These are phyloP conservation scores for Salvia sclarea DNA, from an alignment of 305 asterid genomes.

Conservation along the genomic window DNA sequence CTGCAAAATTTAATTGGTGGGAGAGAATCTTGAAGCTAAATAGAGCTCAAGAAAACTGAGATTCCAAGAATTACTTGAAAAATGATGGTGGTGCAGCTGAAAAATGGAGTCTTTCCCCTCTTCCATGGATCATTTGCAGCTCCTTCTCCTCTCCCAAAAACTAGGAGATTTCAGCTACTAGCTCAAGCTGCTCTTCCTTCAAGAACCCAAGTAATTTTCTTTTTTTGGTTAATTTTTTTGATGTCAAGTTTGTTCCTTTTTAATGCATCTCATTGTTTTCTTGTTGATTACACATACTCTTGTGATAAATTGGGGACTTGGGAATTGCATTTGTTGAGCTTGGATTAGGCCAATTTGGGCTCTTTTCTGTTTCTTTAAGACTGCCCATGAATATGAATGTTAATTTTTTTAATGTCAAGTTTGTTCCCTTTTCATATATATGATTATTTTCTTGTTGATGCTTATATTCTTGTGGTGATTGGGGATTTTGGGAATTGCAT, in stretches of 20 bases:
- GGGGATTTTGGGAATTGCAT: too few relatives aligned
- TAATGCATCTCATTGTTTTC: too few relatives aligned
- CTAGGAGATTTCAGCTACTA: slow-evolving; percentile 38
- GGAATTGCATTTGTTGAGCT: too few relatives aligned
- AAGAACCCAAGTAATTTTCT: slow-evolving; percentile 69
- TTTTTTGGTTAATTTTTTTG: not conserved
- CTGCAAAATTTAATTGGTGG: slow-evolving; percentile 4
- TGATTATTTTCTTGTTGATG: not conserved
- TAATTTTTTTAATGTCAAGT: not conserved
- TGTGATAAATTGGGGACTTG: too few relatives aligned
- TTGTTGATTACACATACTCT: too few relatives aligned
- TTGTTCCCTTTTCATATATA: not conserved
- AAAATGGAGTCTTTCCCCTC: slow-evolving; percentile 45
- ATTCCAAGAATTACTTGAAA: slow-evolving; percentile 21
- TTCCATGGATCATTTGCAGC: slow-evolving; percentile 44
- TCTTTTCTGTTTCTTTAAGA: too few relatives aligned
- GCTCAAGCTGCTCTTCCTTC: slow-evolving; percentile 64
- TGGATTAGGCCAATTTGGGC: too few relatives aligned
- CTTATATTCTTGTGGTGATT: not conserved
- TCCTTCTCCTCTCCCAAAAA: slow-evolving; percentile 34
- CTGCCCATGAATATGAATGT: too few relatives aligned
- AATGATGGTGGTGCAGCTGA: slow-evolving; percentile 31
- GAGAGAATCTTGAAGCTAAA: slow-evolving; percentile 12
- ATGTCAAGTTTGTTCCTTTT: too few relatives aligned
- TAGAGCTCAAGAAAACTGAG: slow-evolving; percentile 11